Base-by-base conservation (phyloP, 2,329 filamentous ascomycete species). In the Fusarium oligoseptatum region DNA sequence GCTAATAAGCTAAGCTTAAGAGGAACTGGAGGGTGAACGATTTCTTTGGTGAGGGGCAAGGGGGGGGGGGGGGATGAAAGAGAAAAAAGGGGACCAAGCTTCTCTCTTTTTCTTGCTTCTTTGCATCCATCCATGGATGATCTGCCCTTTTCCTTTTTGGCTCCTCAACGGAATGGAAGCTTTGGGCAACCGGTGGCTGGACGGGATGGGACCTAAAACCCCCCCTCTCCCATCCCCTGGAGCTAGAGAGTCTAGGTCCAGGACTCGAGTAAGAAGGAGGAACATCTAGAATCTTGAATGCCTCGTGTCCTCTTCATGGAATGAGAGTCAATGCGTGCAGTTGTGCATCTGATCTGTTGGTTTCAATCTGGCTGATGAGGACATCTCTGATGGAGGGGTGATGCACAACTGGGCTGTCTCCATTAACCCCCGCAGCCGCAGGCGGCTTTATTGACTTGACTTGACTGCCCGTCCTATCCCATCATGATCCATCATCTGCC, bases 141-240 rank as follows among this genome's bases (percentile, higher is more conserved):
- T 61, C 39, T 61, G 57, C 57, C 27, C 22, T 39, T 39, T 24
- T 37, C 36, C 36, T 37, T 37, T 37, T 37, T 14, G 36, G 56
- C 24, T 61, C 61, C 71, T 74, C 71, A 74, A 74, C 71, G 71
- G 73, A 71, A 73, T 70, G 50, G 43, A 63, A 66, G 70, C 70
- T 64, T 60, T 73, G 71, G 58, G 66, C 65, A 72, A 72, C 60
- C 12, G 60, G 70, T 72, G 70, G 69, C 65, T 72, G 66, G 56
- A 32, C 27, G 61, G 50, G 52, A 56, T 36, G 52, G 45, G 45
- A 32, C 32, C 29, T 36, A 22, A 22, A 34, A 56, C 57, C 66
- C 52, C 43, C 32, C 29, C 63, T 4, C 55, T 70, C 70, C 67
- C 45, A 29, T 66, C 70, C 71, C 71, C 67, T 74, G 71, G 63